Evolutionary conservation across 2,329 filamentous ascomycete genomes (phyloP).

Genomic region (Colletotrichum sp.): DNA sequence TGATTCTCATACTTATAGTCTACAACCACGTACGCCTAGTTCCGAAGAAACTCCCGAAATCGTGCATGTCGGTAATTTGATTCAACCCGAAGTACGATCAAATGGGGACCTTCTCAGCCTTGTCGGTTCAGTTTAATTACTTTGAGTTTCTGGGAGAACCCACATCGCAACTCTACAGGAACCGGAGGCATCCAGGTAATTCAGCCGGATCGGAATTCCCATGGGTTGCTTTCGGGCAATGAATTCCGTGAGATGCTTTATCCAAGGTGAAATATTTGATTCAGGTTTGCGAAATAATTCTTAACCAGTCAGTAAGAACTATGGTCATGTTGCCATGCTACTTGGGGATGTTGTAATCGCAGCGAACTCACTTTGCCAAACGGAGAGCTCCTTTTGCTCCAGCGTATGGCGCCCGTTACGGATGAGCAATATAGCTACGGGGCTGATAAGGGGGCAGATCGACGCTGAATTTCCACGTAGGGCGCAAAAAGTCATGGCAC

Average conservation of each 20-base stretch:
- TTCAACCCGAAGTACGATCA: not conserved
- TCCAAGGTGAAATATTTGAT: not conserved
- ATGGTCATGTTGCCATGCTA: not conserved
- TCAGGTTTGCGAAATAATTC: not conserved
- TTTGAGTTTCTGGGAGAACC: not conserved
- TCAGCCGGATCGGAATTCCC: not conserved
- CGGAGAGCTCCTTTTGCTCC: not conserved
- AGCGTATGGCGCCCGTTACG: not conserved
- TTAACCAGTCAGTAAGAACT: rapidly evolving
- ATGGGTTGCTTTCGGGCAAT: not conserved
- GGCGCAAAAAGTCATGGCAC: not conserved
- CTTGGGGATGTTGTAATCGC: not conserved
- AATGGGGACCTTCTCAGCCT: not conserved
- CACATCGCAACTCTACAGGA: not conserved
- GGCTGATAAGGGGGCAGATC: not conserved
- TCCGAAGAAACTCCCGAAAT: not conserved
- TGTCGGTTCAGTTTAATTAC: not conserved
- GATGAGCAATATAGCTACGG: not conserved
- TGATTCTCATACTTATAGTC: not conserved
- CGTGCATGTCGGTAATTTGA: not conserved
- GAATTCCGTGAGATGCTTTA: not conserved
- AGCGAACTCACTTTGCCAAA: not conserved
- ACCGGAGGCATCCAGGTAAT: not conserved
- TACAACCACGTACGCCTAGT: not conserved
- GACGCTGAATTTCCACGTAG: not conserved